phyloP scores from a whole-genome alignment of 1,284 basidiomycete species.

The Leucocoprinus gongylophorus region DNA sequence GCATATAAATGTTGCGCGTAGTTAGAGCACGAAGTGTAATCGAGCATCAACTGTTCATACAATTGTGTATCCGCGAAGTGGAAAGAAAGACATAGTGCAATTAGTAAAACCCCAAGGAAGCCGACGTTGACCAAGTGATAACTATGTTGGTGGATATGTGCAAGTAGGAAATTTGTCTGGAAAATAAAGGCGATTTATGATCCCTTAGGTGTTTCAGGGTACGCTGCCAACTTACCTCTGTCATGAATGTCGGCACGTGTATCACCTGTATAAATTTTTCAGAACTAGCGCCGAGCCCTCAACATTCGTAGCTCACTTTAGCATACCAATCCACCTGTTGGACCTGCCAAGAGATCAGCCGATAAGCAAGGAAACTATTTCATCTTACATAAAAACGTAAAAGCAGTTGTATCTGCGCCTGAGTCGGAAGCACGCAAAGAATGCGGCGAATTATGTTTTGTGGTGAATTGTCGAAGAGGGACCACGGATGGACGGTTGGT shows the following conservation, averaged over 20 bases:
- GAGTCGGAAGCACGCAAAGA: conserved; percentile 3
- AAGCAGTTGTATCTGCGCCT: conserved; percentile 2
- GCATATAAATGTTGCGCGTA: conserved; percentile 5
- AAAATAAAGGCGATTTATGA: not conserved
- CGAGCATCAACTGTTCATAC: conserved; percentile 6
- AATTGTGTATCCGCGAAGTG: conserved; percentile 6
- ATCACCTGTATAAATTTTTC: not conserved
- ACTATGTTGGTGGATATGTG: conserved; percentile 5
- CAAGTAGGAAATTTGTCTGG: conserved; percentile 3
- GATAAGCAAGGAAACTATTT: not conserved
- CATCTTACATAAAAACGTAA: conserved; percentile 9
- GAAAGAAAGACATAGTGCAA: conserved; percentile 6
- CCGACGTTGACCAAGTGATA: conserved; percentile 6
- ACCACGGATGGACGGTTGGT: conserved; percentile 5
- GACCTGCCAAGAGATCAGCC: conserved; percentile 1
- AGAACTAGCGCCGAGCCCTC: not conserved
- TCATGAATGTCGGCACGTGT: conserved; percentile 8
- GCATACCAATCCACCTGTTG: conserved; percentile 10
- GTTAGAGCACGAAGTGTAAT: conserved; percentile 3
- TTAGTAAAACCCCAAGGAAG: conserved; percentile 7
- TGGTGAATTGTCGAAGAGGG: conserved; percentile 4
- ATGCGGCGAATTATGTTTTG: conserved; percentile 5
- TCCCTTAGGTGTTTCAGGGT: too few relatives aligned
- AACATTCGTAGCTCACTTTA: conserved; percentile 3
- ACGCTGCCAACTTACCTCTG: conserved; percentile 3